Conservation (phyloP, 1,284 basidiomycete species). For the Sanghuangporus baumii region DNA sequence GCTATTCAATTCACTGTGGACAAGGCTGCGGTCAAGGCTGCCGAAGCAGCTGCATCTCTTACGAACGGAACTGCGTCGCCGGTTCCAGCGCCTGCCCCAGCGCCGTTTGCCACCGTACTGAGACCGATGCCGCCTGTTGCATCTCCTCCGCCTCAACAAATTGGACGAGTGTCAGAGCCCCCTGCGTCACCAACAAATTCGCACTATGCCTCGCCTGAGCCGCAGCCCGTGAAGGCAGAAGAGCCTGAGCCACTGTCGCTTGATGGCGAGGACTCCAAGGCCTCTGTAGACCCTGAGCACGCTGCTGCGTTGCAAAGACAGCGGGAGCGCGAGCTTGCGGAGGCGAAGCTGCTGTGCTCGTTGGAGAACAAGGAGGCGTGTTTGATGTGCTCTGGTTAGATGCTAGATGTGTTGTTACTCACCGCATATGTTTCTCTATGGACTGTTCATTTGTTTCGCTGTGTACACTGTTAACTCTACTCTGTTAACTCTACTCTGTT, state of each 20-base stretch:
- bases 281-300: slow-evolving; percentile 74
- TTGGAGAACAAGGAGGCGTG: slow-evolving; percentile 88
- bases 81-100: slow-evolving; percentile 31
- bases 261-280: slow-evolving; percentile 43
- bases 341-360: slow-evolving; percentile 77
- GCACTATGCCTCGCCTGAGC: slow-evolving; percentile 19
- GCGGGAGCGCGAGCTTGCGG: slow-evolving; percentile 72
- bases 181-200: slow-evolving; percentile 17
- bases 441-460: background rate
- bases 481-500: background rate
- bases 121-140: slow-evolving; percentile 27
- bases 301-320: slow-evolving; percentile 75
- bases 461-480: background rate
- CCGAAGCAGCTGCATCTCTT: slow-evolving; percentile 34
- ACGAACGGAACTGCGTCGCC: slow-evolving; percentile 32
- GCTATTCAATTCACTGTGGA: slow-evolving; percentile 99
- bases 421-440: background rate
- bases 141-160: slow-evolving; percentile 20
- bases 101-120: slow-evolving; percentile 30
- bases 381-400: slow-evolving; percentile 78
- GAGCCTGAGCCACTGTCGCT: slow-evolving; percentile 27
- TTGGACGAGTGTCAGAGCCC: slow-evolving; percentile 19
- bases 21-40: slow-evolving; percentile 71
- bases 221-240: slow-evolving; percentile 19
- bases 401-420: background rate